phyloP scores from a whole-genome alignment of 179 eudicot species.

The Patellifolia procumbens region DNA sequence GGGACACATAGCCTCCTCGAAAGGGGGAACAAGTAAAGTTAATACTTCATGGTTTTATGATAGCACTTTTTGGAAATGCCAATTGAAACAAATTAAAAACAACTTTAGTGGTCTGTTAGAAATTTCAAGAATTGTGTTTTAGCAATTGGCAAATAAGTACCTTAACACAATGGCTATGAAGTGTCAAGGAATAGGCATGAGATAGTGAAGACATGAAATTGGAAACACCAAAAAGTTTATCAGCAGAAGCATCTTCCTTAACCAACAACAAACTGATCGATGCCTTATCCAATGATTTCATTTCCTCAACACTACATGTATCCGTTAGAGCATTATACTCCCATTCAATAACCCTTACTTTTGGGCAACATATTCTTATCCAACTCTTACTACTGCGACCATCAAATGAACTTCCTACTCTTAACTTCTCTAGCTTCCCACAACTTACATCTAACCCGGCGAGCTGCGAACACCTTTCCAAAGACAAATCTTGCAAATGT shows the following conservation, averaged over 20 bases:
- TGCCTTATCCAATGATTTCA: constrained; percentile 41
- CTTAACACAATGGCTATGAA: constrained; percentile 49
- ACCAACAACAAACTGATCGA: constrained; percentile 38
- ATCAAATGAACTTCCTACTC: constrained; percentile 46
- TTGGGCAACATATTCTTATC: constrained; percentile 49
- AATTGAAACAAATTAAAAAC: too few relatives aligned
- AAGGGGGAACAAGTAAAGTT: too few relatives aligned
- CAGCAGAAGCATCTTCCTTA: constrained; percentile 24
- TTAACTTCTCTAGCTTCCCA: constrained; percentile 38
- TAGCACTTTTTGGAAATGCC: too few relatives aligned
- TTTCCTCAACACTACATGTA: constrained; percentile 26
- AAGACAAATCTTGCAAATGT: constrained; percentile 38
- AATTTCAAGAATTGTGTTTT: too few relatives aligned
- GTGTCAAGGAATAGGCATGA: constrained; percentile 38
- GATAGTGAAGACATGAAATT: constrained; percentile 45
- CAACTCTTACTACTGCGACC: constrained; percentile 19
- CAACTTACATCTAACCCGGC: constrained; percentile 32
- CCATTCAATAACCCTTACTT: constrained; percentile 40
- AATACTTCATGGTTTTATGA: too few relatives aligned
- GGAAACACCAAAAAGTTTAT: constrained; percentile 35
- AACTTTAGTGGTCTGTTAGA: too few relatives aligned
- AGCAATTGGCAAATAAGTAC: constrained; percentile 29
- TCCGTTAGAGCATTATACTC: constrained; percentile 42
- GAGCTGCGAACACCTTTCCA: constrained; percentile 45
- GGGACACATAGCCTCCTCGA: too few relatives aligned